Evolutionary conservation across 305 asterid species (phyloP).

Genomic region (Nicotiana rustica): DNA sequence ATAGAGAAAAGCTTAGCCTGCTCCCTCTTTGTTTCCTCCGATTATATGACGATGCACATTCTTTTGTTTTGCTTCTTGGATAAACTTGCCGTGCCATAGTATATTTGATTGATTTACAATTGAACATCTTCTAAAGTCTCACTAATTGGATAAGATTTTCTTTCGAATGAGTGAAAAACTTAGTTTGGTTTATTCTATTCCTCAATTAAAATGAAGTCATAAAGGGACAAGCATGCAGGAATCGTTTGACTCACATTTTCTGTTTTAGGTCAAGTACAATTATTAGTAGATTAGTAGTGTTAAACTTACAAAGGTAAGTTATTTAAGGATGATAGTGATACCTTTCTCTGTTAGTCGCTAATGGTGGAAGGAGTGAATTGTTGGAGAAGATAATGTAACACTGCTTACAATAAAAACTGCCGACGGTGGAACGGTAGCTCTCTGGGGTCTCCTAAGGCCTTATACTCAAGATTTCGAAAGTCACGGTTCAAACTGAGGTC

Average conservation of each 20-base stretch:
- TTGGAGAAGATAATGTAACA: neutral
- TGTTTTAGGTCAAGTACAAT: neutral
- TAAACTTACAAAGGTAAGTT: neutral
- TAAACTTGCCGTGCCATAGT: neutral
- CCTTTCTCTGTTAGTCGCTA: neutral
- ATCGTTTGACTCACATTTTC: neutral
- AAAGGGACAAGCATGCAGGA: neutral
- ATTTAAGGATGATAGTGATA: neutral
- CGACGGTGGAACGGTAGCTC: neutral
- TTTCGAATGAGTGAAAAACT: neutral
- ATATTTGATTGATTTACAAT: neutral
- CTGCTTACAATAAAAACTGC: neutral
- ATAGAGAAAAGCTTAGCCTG: neutral
- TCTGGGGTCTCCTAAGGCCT: neutral
- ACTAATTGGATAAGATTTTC: neutral
- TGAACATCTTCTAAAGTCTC: constrained; percentile 1
- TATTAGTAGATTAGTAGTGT: neutral
- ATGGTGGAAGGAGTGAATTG: neutral
- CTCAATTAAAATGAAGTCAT: constrained; percentile 5
- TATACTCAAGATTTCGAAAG: neutral
- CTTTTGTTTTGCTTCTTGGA: constrained; percentile 1
- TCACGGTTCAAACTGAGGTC: neutral
- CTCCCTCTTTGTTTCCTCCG: neutral
- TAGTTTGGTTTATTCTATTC: constrained; percentile 5
- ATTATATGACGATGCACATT: neutral